Conservation (phyloP, 805 yeast genomes). For the Tetrapisispora fleetii region DNA sequence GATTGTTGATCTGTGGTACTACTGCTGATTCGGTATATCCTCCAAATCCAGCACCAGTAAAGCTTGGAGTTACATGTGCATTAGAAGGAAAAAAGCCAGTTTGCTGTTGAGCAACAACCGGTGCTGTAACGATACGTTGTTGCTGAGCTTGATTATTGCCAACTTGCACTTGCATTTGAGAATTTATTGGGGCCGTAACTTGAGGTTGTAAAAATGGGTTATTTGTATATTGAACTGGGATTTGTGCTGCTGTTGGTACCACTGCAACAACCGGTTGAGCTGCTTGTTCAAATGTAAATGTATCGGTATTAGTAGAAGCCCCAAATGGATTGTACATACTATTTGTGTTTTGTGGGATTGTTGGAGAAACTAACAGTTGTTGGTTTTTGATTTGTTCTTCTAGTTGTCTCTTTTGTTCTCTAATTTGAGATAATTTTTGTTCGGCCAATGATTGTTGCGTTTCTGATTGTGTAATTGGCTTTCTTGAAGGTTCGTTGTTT, state of each 20-base stretch:
- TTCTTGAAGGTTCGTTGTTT: constrained; percentile 1
- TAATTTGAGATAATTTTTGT: constrained; percentile 27
- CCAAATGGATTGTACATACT: constrained; percentile 29
- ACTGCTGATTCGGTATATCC: constrained; percentile 32
- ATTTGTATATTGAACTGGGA: constrained; percentile 1
- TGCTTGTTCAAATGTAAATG: constrained; percentile 11
- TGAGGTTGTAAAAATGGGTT: constrained; percentile 5
- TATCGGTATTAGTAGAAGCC: constrained; percentile 5
- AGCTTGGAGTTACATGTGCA: constrained; percentile 25
- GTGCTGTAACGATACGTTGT: constrained; percentile 4
- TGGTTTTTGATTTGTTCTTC: constrained; percentile 27
- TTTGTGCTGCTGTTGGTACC: neutral
- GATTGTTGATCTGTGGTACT: neutral
- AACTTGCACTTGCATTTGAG: constrained; percentile 20
- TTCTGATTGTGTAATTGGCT: constrained; percentile 9
- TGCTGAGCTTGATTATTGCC: constrained; percentile 1
- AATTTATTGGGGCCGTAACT: constrained; percentile 13
- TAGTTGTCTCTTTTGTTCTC: constrained; percentile 24
- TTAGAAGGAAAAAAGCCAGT: constrained; percentile 23
- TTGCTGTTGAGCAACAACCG: constrained; percentile 12
- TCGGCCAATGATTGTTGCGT: constrained; percentile 19
- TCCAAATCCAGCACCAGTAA: constrained; percentile 54
- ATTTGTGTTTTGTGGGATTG: constrained; percentile 21
- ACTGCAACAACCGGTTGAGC: constrained; percentile 11
- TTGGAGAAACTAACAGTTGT: constrained; percentile 20